Conservation (phyloP, 805 yeast genomes). For the Monosporozyma aerobia region DNA sequence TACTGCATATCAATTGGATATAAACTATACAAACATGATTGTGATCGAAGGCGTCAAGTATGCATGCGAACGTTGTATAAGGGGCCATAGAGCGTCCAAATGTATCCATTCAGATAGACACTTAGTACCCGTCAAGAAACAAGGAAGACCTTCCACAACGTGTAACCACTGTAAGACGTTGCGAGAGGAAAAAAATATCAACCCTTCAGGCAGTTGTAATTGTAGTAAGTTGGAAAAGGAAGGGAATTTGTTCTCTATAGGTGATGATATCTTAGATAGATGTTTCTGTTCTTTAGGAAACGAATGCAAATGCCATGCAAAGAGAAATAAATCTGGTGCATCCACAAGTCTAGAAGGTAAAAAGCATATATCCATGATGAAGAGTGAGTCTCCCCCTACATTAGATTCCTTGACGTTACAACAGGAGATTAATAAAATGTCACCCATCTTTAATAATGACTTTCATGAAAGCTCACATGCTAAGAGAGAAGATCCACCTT, state of each 20-base stretch:
- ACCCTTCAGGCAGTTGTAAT: slow-evolving; percentile 30
- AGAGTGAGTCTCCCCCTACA: not conserved
- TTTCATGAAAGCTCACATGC: not conserved
- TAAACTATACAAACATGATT: slow-evolving; percentile 46
- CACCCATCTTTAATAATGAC: not conserved
- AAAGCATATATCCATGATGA: not conserved
- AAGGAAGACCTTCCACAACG: slow-evolving; percentile 91
- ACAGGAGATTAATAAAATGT: not conserved
- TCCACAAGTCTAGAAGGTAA: not conserved
- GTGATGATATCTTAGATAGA: slow-evolving; percentile 1
- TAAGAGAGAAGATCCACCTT: not conserved
- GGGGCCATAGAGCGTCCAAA: slow-evolving; percentile 91
- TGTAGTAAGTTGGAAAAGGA: slow-evolving; percentile 5
- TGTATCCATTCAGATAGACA: slow-evolving; percentile 89
- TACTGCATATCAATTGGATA: not conserved
- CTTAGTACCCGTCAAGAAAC: slow-evolving; percentile 82
- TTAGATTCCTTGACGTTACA: not conserved
- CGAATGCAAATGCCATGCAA: slow-evolving; percentile 10
- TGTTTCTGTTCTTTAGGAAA: slow-evolving; percentile 6
- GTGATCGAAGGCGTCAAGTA: slow-evolving; percentile 83
- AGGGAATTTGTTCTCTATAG: not conserved
- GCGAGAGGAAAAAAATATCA: slow-evolving; percentile 56
- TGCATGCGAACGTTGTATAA: slow-evolving; percentile 90
- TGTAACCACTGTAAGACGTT: slow-evolving; percentile 79
- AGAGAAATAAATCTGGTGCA: not conserved